Conservation (phyloP, 495 filamentous ascomycete genomes). For the Ramalina intermedia region DNA sequence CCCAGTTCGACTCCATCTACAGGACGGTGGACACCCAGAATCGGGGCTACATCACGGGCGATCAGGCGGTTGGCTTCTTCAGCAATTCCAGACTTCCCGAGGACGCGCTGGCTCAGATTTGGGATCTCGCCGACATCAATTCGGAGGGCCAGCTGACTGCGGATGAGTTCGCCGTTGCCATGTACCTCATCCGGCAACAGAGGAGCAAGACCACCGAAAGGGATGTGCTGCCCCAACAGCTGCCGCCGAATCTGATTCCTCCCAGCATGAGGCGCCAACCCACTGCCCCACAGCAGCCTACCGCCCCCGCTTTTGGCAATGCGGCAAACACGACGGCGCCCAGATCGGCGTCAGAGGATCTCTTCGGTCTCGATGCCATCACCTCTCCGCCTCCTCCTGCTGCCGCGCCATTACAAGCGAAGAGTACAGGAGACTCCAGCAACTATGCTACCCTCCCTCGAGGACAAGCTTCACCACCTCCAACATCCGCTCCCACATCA, state of each 20-base stretch:
- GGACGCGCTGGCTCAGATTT: conserved; percentile 85
- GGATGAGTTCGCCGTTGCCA: conserved; percentile 94
- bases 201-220: conserved; percentile 50
- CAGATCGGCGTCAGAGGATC: conserved; percentile 74
- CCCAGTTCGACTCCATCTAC: conserved; percentile 72
- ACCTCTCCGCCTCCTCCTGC: conserved; percentile 36
- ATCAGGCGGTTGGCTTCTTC: conserved; percentile 92
- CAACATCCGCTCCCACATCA: conserved; percentile 1
- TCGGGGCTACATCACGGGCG: conserved; percentile 72
- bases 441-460: conserved; percentile 26
- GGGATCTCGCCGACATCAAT: conserved; percentile 92
- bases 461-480: conserved; percentile 5
- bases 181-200: conserved; percentile 90
- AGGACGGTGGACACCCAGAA: conserved; percentile 63
- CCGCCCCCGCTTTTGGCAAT: conserved; percentile 36
- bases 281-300: conserved; percentile 33
- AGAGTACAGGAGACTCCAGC: conserved; percentile 56
- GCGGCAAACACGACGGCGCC: conserved; percentile 32
- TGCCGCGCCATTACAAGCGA: conserved; percentile 44
- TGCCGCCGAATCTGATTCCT: conserved; percentile 73
- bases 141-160: conserved; percentile 70
- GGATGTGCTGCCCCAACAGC: conserved; percentile 46
- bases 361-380: conserved; percentile 74
- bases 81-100: conserved; percentile 81
- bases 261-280: conserved; percentile 69